Base-by-base conservation (phyloP, 495 filamentous ascomycete genomes). In the Aspergillus saccharolyticus region DNA sequence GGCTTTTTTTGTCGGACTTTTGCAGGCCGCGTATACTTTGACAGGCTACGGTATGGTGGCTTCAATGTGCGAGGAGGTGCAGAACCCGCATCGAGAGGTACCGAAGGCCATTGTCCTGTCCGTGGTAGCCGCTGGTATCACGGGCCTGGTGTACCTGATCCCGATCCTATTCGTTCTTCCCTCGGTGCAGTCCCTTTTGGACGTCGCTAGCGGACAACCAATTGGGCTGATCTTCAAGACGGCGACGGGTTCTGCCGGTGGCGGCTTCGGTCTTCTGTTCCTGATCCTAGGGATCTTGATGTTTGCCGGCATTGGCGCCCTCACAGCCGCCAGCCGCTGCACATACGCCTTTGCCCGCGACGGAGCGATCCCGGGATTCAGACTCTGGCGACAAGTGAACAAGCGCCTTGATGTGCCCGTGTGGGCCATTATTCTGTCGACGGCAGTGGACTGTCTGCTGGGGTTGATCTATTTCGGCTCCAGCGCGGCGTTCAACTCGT, bases 291-390 rank as follows among this genome's bases (percentile, higher is more conserved):
- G 87, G 5, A 86, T 91, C 65, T 78, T 91, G 63, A 64, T 91
- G 15, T 90, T 91, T 58, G 87, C 86, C 1, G 81, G 80, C 1
- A 87, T 81, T 14, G 83, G 81, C 2, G 83, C 90, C 56, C 82
- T 89, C 77, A 89, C 88, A 2, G 89, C 89, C 1, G 83, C 82
- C 47, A 86, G 80, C 59, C 83, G 89, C 3, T 89, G 90, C 81
- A 86, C 85, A 6, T 91, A 87, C 60, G 87, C 88, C 4, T 92
- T 92, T 62, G 84, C 83, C 18, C 84, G 77, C n/a, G 76, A 80
- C 33, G 69, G 71, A 1, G 87, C 87, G 14, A 89, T 89, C 52
- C 87, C 85, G 0, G 82, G 85, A 3, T 87, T 84, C 55, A 66
- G 76, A 18, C 66, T 89, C 25, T 90, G 85, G 85, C 78, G 79